Conservation (phyloP, 345 rosid species). For the Eutrema yunnanense region DNA sequence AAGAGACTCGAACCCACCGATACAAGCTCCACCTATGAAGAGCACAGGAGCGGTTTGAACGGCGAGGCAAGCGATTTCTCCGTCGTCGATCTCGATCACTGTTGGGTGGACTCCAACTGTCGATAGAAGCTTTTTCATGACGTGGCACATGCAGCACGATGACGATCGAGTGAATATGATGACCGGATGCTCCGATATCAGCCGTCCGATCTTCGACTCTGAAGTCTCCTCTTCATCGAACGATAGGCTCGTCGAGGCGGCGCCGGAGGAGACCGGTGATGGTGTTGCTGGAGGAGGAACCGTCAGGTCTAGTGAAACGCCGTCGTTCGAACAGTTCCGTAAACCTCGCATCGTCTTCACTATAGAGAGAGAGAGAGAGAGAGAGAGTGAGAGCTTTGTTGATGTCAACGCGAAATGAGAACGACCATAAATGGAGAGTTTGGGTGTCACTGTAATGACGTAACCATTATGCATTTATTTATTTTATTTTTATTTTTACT, state of each 20-base stretch:
- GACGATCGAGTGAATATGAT: slow-evolving; percentile 75
- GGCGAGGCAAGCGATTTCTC: slow-evolving; percentile 44
- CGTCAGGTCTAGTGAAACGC: slow-evolving; percentile 38
- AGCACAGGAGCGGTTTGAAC: slow-evolving; percentile 45
- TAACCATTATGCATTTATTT: slow-evolving; percentile 10
- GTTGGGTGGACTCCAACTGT: slow-evolving; percentile 87
- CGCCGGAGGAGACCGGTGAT: slow-evolving; percentile 19
- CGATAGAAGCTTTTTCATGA: slow-evolving; percentile 74
- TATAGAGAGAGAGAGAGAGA: slow-evolving; percentile 4
- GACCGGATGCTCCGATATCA: slow-evolving; percentile 87
- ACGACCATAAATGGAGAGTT: slow-evolving; percentile 24
- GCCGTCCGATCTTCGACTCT: slow-evolving; percentile 63
- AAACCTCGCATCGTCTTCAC: slow-evolving; percentile 31
- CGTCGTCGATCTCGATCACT: slow-evolving; percentile 82
- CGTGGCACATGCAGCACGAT: slow-evolving; percentile 97
- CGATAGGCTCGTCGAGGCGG: slow-evolving; percentile 42
- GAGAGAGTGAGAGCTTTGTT: slow-evolving; percentile 2
- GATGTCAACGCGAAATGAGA: slow-evolving; percentile 29
- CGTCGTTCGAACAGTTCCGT: slow-evolving; percentile 17
- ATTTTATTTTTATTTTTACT: neutral
- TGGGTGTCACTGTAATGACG: slow-evolving; percentile 31
- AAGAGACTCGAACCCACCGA: slow-evolving; percentile 93
- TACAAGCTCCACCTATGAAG: slow-evolving; percentile 75
- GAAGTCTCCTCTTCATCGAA: slow-evolving; percentile 80
- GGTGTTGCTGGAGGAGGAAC: slow-evolving; percentile 20